phyloP scores from a whole-genome alignment of 2,329 filamentous ascomycete genomes.

The Aulographum hederae region DNA sequence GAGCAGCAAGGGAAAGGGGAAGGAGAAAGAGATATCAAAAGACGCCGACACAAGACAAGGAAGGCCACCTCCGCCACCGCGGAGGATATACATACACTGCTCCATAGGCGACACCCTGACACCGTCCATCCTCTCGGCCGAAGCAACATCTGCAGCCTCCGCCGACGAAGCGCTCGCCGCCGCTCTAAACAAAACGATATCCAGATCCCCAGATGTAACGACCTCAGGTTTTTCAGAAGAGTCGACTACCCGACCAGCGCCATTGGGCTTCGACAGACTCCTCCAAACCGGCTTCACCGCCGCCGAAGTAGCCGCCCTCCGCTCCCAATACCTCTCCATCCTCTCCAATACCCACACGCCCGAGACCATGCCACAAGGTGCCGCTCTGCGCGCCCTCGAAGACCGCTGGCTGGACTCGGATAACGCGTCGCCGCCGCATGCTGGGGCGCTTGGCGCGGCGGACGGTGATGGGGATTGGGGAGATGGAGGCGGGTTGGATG shows the following conservation, averaged over 20 bases:
- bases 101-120: slow-evolving; percentile 67
- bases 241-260: slow-evolving; percentile 18
- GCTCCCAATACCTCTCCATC: slow-evolving; percentile 76
- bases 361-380: slow-evolving; percentile 70
- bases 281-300: slow-evolving; percentile 64
- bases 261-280: slow-evolving; percentile 76
- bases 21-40: slow-evolving; percentile 48
- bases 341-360: slow-evolving; percentile 69
- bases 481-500: slow-evolving; percentile 50
- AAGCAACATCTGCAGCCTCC: slow-evolving; percentile 29
- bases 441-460: slow-evolving; percentile 17
- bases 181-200: slow-evolving; percentile 14
- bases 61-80: not conserved
- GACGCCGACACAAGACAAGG: slow-evolving; percentile 17
- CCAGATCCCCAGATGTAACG: not conserved
- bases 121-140: slow-evolving; percentile 47
- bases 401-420: slow-evolving; percentile 71
- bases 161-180: slow-evolving; percentile 18
- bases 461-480: slow-evolving; percentile 25
- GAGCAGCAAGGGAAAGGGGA: slow-evolving; percentile 21
- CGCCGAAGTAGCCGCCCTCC: slow-evolving; percentile 66
- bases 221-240: not conserved
- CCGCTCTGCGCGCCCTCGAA: slow-evolving; percentile 60
- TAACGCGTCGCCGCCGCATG: slow-evolving; percentile 24
- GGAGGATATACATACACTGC: slow-evolving; percentile 69